These are phyloP conservation scores for Monilinia fructigena DNA, from an alignment of 2,329 filamentous ascomycete genomes.

Conservation along the genomic window DNA sequence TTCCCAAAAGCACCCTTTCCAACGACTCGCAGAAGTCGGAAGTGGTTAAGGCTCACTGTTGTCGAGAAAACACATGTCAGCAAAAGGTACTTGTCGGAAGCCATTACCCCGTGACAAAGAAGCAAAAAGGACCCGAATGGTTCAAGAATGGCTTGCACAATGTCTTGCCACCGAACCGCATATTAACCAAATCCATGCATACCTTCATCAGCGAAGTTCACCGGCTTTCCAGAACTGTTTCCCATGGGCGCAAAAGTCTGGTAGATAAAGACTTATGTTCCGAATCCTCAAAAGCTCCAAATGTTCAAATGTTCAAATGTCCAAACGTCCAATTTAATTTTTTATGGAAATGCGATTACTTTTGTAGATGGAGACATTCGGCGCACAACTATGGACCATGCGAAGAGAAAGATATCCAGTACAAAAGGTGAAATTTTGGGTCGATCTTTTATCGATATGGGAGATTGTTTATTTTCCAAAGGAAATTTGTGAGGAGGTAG, in stretches of 20 bases:
- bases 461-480: background rate
- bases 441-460: background rate
- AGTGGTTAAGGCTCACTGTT: conserved; percentile 93
- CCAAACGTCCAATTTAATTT: background rate
- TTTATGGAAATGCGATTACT: background rate
- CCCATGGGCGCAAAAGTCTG: conserved; percentile 62
- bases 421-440: background rate
- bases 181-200: conserved; percentile 41
- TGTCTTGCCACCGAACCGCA: conserved; percentile 7
- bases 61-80: conserved; percentile 31
- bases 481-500: background rate
- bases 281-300: background rate
- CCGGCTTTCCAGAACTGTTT: conserved; percentile 90
- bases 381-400: conserved; percentile 12
- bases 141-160: background rate
- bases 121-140: background rate
- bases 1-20: conserved; percentile 98
- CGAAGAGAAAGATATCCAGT: background rate
- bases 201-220: conserved; percentile 93
- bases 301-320: too few species aligned
- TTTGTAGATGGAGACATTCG: conserved; percentile 21
- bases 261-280: background rate
- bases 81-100: conserved; percentile 18
- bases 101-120: background rate
- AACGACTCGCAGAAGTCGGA: conserved; percentile 89